Conservation (phyloP, 257 asterid species). For the Nicotiana noctiflora region DNA sequence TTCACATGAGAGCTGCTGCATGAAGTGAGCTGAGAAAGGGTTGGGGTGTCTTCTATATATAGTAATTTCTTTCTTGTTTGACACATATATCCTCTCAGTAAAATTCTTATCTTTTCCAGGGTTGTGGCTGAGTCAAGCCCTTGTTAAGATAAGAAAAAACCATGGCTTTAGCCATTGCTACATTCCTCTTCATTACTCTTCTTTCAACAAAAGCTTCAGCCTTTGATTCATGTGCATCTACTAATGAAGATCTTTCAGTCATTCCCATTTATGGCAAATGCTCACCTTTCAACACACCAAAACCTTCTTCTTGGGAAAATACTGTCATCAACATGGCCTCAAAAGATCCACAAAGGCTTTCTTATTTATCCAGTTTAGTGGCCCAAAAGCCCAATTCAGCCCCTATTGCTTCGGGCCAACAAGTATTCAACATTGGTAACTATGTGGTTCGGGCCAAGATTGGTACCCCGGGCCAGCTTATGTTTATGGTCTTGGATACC, state of each 20-base stretch:
- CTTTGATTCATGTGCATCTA: constrained; percentile 48
- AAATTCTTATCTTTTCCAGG: constrained; percentile 14
- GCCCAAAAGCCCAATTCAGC: constrained; percentile 36
- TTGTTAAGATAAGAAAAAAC: background rate
- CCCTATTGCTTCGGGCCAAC: constrained; percentile 71
- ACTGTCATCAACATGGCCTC: constrained; percentile 65
- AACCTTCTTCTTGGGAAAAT: constrained; percentile 46
- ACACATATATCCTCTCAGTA: background rate
- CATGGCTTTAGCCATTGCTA: constrained; percentile 35
- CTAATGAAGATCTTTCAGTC: constrained; percentile 46
- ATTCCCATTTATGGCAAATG: constrained; percentile 71
- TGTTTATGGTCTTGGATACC: constrained; percentile 86
- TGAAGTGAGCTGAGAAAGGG: background rate
- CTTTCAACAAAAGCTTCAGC: constrained; percentile 33
- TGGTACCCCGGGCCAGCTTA: constrained; percentile 77
- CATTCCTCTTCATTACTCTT: constrained; percentile 28
- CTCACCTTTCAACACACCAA: constrained; percentile 61
- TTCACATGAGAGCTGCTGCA: too few relatives aligned
- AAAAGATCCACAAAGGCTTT: constrained; percentile 53
- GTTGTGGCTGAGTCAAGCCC: constrained; percentile 3
- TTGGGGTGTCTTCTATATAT: background rate
- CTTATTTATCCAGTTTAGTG: constrained; percentile 60
- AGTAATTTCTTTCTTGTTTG: background rate
- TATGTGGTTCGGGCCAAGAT: constrained; percentile 66
- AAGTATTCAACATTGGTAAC: constrained; percentile 52